Evolutionary conservation across 2,329 filamentous ascomycete species (phyloP).

Genomic region (Colletotrichum truncatum): DNA sequence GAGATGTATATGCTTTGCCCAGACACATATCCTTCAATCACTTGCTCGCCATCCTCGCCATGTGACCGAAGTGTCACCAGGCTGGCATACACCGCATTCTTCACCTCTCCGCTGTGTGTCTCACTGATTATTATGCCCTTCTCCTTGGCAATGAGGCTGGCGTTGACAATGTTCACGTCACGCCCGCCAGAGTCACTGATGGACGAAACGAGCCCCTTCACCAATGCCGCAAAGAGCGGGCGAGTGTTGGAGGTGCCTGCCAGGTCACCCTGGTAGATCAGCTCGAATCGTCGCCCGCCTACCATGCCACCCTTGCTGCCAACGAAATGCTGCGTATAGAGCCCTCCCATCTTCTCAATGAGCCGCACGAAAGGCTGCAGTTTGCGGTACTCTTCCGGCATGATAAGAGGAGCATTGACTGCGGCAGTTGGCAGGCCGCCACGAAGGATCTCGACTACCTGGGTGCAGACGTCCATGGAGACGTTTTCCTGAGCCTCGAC

Average conservation of each 20-base stretch:
- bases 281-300: constrained; percentile 76
- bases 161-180: constrained; percentile 87
- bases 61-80: constrained; percentile 75
- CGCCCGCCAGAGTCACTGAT: constrained; percentile 73
- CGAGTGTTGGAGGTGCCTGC: constrained; percentile 78
- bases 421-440: constrained; percentile 79
- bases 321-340: constrained; percentile 82
- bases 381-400: constrained; percentile 82
- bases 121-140: constrained; percentile 81
- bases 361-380: constrained; percentile 80
- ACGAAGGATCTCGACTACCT: constrained; percentile 77
- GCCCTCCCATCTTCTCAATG: constrained; percentile 80
- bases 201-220: constrained; percentile 78
- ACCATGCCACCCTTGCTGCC: constrained; percentile 51
- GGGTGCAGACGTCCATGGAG: constrained; percentile 82
- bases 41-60: constrained; percentile 46
- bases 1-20: constrained; percentile 75
- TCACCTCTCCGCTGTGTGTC: constrained; percentile 69
- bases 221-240: constrained; percentile 79
- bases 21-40: constrained; percentile 73
- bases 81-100: constrained; percentile 72
- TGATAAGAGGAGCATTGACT: constrained; percentile 83
- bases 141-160: constrained; percentile 77
- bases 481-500: constrained; percentile 88
- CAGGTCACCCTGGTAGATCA: constrained; percentile 81